phyloP scores from a whole-genome alignment of 2,329 filamentous ascomycete genomes.

The Cytospora paraplurivora region DNA sequence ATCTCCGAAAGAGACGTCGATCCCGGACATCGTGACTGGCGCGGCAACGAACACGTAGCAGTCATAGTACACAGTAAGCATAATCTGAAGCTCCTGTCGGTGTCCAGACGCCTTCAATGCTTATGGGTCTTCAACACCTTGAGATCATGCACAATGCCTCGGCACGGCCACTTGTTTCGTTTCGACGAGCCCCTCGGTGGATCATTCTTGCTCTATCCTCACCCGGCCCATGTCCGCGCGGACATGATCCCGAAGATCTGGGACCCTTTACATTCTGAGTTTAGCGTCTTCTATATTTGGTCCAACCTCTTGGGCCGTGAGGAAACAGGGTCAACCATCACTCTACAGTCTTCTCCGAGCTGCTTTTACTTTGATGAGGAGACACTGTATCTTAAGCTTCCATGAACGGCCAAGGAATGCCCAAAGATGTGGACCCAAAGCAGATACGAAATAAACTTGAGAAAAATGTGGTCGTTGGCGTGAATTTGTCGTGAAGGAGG shows the following conservation, averaged over 20 bases:
- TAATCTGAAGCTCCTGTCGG: no score
- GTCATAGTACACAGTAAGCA: no score
- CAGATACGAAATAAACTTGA: neutral
- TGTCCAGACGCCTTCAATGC: conserved; percentile 1
- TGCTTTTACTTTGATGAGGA: neutral
- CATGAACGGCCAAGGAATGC: neutral
- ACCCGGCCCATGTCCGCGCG: conserved; percentile 17
- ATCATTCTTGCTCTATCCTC: conserved; percentile 4
- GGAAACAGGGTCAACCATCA: neutral
- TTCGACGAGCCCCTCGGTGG: conserved; percentile 23
- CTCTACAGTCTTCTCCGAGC: neutral
- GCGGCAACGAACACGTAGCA: neutral
- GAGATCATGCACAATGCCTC: neutral
- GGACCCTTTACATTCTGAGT: conserved; percentile 26
- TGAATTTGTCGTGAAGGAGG: neutral
- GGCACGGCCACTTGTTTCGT: neutral
- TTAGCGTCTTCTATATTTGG: conserved; percentile 27
- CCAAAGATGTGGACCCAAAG: neutral
- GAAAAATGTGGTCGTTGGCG: neutral
- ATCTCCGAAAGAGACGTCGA: neutral
- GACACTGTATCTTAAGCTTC: neutral
- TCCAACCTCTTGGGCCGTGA: conserved; percentile 3
- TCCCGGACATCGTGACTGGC: neutral
- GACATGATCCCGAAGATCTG: conserved; percentile 24
- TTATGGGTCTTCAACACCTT: neutral